Conservation (phyloP, 2,329 filamentous ascomycete genomes). For the Cercospora beticola region DNA sequence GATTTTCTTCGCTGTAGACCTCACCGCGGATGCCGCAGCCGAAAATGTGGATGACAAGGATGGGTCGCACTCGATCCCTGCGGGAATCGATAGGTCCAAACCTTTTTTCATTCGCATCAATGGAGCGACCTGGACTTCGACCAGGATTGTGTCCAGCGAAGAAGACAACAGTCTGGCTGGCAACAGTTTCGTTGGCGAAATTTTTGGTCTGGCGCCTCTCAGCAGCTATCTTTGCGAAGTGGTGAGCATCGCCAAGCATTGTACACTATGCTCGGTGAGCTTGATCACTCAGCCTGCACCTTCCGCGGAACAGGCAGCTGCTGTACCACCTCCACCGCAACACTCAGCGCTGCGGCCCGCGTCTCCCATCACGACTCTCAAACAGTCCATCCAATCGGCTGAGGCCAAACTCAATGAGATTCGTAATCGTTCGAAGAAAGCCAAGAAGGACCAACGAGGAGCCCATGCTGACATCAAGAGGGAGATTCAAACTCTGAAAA, state of each 20-base stretch:
- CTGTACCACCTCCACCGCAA: slow-evolving; percentile 54
- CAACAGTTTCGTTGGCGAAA: slow-evolving; percentile 67
- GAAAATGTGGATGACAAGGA: slow-evolving; percentile 36
- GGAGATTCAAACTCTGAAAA: slow-evolving; percentile 69
- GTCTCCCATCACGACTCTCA: slow-evolving; percentile 73
- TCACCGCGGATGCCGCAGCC: slow-evolving; percentile 32
- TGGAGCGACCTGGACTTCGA: slow-evolving; percentile 76
- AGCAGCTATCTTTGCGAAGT: slow-evolving; percentile 80
- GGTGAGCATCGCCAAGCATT: slow-evolving; percentile 64
- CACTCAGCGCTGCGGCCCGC: slow-evolving; percentile 68
- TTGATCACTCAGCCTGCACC: slow-evolving; percentile 65
- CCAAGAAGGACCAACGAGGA: slow-evolving; percentile 72
- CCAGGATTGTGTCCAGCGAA: slow-evolving; percentile 59
- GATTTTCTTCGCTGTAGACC: slow-evolving; percentile 61
- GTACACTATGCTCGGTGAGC: slow-evolving; percentile 69
- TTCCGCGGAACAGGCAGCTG: slow-evolving; percentile 57
- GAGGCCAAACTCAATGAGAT: slow-evolving; percentile 70
- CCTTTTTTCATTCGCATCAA: slow-evolving; percentile 79
- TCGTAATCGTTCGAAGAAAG: slow-evolving; percentile 65
- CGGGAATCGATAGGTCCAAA: slow-evolving; percentile 64
- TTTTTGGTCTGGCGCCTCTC: slow-evolving; percentile 66
- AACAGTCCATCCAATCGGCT: slow-evolving; percentile 70
- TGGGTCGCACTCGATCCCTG: slow-evolving; percentile 40
- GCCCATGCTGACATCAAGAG: slow-evolving; percentile 66
- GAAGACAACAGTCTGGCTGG: slow-evolving; percentile 37